A percentile compares a stretch with the other conserved stretches of the same genome.
Conservation (phyloP, 192 early-diverging fungal genomes). For the Coemansia sp. region DNA sequence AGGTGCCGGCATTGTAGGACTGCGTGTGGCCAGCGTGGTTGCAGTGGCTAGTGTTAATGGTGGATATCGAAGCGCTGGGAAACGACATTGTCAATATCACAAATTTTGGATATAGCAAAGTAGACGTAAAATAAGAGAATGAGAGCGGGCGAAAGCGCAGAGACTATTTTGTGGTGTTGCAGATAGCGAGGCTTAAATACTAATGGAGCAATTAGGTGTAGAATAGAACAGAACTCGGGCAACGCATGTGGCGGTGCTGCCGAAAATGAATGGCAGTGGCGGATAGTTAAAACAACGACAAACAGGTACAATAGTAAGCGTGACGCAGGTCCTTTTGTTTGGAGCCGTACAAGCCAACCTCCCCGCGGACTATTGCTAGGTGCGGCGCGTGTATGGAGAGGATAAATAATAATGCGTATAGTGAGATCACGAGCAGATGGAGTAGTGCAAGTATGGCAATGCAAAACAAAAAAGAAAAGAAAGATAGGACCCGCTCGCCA, state of each 20-base stretch:
- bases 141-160: too few relatives aligned
- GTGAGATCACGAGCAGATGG: background rate
- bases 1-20: conserved; percentile 8
- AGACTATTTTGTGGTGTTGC: background rate
- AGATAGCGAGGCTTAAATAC: background rate
- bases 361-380: conserved; percentile 3
- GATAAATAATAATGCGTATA: background rate
- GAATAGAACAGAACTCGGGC: background rate
- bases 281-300: background rate
- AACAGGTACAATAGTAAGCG: background rate
- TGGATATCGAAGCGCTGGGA: conserved; percentile 18
- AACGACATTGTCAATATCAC: conserved; percentile 13
- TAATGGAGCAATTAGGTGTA: background rate
- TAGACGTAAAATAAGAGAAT: background rate
- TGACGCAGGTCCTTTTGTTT: background rate
- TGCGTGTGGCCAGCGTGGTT: conserved; percentile 12
- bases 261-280: background rate
- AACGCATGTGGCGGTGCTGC: background rate
- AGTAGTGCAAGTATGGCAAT: too few relatives aligned
- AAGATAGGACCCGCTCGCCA: background rate
- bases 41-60: conserved; percentile 21
- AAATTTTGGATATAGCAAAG: background rate
- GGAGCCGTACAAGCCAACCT: background rate
- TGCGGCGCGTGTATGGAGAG: background rate
- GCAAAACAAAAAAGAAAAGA: background rate